phyloP scores from a whole-genome alignment of 192 early-diverging fungal species.

The Helicostylum pulchrum region DNA sequence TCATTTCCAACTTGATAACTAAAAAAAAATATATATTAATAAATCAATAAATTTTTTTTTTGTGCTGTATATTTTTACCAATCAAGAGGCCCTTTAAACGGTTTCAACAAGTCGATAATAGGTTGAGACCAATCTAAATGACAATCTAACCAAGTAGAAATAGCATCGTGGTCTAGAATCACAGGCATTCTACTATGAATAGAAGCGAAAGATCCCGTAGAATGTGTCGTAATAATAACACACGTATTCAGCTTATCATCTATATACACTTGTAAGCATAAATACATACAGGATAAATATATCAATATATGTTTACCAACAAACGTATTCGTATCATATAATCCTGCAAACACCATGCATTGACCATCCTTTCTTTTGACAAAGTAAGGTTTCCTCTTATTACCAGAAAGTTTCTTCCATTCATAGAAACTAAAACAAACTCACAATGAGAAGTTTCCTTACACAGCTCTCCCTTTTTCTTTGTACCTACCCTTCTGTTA shows the following conservation, averaged over 20 bases:
- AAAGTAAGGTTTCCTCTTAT: slow-evolving; percentile 47
- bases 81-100: slow-evolving; percentile 43
- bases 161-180: slow-evolving; percentile 45
- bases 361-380: slow-evolving; percentile 44
- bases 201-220: slow-evolving; percentile 40
- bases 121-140: slow-evolving; percentile 31
- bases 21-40: no score
- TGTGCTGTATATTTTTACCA: not conserved
- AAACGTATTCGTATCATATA: slow-evolving; percentile 43
- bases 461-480: no score
- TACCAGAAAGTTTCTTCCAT: slow-evolving; percentile 39
- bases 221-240: slow-evolving; percentile 51
- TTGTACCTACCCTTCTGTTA: slow-evolving; percentile 46
- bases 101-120: slow-evolving; percentile 40
- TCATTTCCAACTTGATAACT: slow-evolving; percentile 48
- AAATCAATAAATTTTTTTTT: no score
- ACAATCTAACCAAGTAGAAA: slow-evolving; percentile 48
- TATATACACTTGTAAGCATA: not conserved
- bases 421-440: slow-evolving; percentile 48
- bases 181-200: slow-evolving; percentile 61
- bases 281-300: not conserved
- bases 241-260: slow-evolving; percentile 39
- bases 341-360: slow-evolving; percentile 47
- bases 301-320: slow-evolving; percentile 6
- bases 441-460: not conserved